Percentiles rank a stretch among this genome's conserved stretches.
These are phyloP conservation scores for Bombardia bombarda DNA, from an alignment of 495 filamentous ascomycete genomes.

Conservation along the genomic window DNA sequence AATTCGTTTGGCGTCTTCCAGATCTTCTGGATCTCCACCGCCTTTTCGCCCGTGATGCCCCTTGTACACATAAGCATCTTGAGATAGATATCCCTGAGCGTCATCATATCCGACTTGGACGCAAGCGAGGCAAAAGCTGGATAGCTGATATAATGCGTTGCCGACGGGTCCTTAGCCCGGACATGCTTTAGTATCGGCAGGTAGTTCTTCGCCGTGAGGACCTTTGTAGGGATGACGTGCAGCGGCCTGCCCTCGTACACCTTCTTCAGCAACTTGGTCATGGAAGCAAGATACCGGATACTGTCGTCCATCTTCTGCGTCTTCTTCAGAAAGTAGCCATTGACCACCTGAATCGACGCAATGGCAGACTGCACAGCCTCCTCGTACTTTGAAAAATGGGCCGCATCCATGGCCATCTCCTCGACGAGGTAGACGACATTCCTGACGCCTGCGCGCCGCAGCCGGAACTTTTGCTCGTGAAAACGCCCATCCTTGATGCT, in stretches of 20 bases:
- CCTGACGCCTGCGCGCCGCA: constrained; percentile 60
- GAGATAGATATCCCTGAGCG: constrained; percentile 66
- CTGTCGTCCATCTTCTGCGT: constrained; percentile 73
- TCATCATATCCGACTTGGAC: constrained; percentile 66
- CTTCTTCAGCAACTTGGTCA: constrained; percentile 62
- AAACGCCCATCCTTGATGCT: constrained; percentile 81
- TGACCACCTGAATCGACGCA: constrained; percentile 71
- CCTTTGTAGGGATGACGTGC: constrained; percentile 54
- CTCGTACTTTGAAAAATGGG: constrained; percentile 43
- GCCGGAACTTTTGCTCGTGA: constrained; percentile 78
- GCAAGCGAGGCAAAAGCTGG: constrained; percentile 61
- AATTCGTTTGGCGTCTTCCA: constrained; percentile 70
- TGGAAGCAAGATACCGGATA: constrained; percentile 66
- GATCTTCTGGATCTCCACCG: constrained; percentile 65
- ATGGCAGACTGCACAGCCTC: constrained; percentile 68
- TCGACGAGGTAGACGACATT: constrained; percentile 81
- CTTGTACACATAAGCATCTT: constrained; percentile 86
- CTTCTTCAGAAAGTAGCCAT: constrained; percentile 75
- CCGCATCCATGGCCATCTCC: constrained; percentile 50
- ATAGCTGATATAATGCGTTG: constrained; percentile 61
- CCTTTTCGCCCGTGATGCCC: constrained; percentile 74
- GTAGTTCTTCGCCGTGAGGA: constrained; percentile 63
- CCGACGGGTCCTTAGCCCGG: constrained; percentile 31
- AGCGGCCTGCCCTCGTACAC: constrained; percentile 51
- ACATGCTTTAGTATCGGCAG: constrained; percentile 56